phyloP scores from a whole-genome alignment of 2,329 filamentous ascomycete genomes.

The Aspergillus persii region DNA sequence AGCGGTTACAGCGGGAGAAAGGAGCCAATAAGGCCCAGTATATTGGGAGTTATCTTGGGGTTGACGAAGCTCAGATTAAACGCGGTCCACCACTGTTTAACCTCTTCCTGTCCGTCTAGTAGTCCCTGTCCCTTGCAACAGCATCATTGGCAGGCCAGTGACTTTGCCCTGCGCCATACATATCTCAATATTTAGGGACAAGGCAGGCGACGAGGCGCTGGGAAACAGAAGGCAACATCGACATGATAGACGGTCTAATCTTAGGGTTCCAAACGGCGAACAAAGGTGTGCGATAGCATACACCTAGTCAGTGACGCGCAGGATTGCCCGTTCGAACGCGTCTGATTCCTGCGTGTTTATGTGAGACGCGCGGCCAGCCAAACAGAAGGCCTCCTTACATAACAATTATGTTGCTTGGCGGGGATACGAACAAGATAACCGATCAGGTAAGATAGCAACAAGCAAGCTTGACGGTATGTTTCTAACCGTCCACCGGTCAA shows the following conservation, averaged over 20 bases:
- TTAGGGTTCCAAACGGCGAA: not conserved
- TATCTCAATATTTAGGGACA: not conserved
- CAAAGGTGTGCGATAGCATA: not conserved
- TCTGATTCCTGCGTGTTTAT: no score
- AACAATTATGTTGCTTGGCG: slow-evolving; percentile 3
- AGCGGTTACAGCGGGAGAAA: not conserved
- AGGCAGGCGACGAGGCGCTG: not conserved
- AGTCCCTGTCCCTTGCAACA: not conserved
- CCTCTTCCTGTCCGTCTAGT: not conserved
- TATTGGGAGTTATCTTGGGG: not conserved
- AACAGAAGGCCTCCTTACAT: not conserved
- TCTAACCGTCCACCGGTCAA: not conserved
- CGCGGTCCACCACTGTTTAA: not conserved
- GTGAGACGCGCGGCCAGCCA: not conserved
- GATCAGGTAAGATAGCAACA: not conserved
- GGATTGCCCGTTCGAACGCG: not conserved
- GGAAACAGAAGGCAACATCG: not conserved
- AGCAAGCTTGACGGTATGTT: no score
- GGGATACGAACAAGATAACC: slow-evolving; percentile 1
- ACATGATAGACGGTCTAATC: not conserved
- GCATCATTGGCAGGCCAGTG: not conserved
- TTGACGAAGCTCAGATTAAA: not conserved
- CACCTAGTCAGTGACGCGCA: slow-evolving; percentile 2
- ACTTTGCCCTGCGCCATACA: not conserved
- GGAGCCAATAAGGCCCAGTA: not conserved